Conservation (phyloP, 73 alveolate genomes). For the Paramecium biaurelia region DNA sequence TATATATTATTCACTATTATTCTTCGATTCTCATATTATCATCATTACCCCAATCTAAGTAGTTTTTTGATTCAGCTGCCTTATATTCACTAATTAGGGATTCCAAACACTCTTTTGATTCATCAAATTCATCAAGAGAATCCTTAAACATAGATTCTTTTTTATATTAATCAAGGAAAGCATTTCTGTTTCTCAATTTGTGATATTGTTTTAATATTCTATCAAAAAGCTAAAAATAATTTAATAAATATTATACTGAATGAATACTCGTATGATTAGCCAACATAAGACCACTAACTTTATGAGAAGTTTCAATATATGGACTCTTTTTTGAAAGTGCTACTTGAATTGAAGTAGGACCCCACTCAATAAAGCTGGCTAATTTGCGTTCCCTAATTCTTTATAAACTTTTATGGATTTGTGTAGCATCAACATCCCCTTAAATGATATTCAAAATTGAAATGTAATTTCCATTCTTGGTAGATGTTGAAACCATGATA, state of each 20-base stretch:
- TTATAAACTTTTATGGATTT: conserved; percentile 98
- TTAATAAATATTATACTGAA: conserved; percentile 10
- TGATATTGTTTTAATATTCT: conserved; percentile 84
- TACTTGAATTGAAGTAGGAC: conserved; percentile 99
- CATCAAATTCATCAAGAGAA: conserved; percentile 88
- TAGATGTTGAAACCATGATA: conserved; percentile 94
- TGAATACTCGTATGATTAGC: conserved; percentile 99
- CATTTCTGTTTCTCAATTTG: conserved; percentile 90
- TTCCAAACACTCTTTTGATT: conserved; percentile 75
- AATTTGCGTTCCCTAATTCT: conserved; percentile 95
- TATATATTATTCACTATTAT: not conserved
- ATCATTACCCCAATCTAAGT: conserved; percentile 90
- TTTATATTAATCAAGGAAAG: conserved; percentile 90
- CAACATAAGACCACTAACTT: conserved; percentile 98
- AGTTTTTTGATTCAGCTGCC: conserved; percentile 93
- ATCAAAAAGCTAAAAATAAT: conserved; percentile 75
- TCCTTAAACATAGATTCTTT: conserved; percentile 85
- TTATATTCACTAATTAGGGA: conserved; percentile 89
- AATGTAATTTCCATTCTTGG: conserved; percentile 91
- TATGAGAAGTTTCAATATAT: conserved; percentile 93
- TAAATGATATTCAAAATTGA: conserved; percentile 96
- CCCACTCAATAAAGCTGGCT: conserved; percentile 99
- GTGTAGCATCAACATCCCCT: conserved; percentile 99
- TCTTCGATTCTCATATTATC: conserved; percentile 47
- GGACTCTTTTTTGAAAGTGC: conserved; percentile 94